A percentile compares a stretch with the other conserved stretches of the same genome.
Evolutionary conservation across 257 asterid genomes (phyloP).

Genomic region (Salvia splendens): DNA sequence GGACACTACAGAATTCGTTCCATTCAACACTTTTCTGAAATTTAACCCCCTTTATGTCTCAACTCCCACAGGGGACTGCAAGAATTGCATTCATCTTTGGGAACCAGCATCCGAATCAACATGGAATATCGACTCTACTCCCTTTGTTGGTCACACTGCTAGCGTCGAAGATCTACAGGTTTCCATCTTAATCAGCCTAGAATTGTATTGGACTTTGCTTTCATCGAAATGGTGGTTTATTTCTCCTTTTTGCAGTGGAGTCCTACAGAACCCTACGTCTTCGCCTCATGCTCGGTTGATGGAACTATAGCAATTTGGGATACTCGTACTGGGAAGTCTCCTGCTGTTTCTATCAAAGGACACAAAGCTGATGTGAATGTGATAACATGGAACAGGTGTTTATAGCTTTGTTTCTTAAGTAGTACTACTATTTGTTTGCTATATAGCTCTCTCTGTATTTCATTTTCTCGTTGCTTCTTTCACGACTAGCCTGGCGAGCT

Average conservation of each 20-base stretch:
- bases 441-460: background rate
- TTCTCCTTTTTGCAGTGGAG: constrained; percentile 69
- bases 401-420: background rate
- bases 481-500: constrained; percentile 72
- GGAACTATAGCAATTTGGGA: constrained; percentile 87
- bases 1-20: constrained; percentile 25
- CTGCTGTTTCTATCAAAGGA: constrained; percentile 71
- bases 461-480: constrained; percentile 22
- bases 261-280: constrained; percentile 78
- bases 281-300: constrained; percentile 96
- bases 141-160: constrained; percentile 63
- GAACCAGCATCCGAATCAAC: constrained; percentile 79
- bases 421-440: background rate
- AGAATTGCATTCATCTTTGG: constrained; percentile 78
- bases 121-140: constrained; percentile 68
- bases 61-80: constrained; percentile 74
- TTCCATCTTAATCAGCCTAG: background rate
- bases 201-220: background rate
- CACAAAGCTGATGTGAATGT: constrained; percentile 97
- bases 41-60: background rate
- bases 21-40: background rate
- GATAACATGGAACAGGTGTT: constrained; percentile 93
- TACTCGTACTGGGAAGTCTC: constrained; percentile 73
- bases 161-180: constrained; percentile 95
- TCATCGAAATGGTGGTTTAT: constrained; percentile 5